phyloP scores from a whole-genome alignment of 1,284 basidiomycete genomes.

The Trametes polyzona region DNA sequence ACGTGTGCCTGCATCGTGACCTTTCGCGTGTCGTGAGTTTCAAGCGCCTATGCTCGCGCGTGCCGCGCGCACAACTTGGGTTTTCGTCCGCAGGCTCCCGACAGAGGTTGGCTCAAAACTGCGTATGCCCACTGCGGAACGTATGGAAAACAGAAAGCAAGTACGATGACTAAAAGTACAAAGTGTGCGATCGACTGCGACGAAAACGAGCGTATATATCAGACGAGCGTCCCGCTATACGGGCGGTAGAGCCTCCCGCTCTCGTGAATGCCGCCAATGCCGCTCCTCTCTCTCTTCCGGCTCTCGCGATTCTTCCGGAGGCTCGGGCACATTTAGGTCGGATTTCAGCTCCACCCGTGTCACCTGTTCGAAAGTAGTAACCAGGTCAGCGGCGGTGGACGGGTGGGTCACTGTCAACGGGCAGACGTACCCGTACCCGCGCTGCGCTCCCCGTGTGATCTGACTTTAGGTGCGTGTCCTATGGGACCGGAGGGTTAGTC shows the following conservation, averaged over 20 bases:
- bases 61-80: too few relatives aligned
- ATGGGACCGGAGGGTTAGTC: not conserved
- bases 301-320: not conserved
- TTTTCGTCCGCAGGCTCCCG: too few relatives aligned
- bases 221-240: conserved; percentile 4
- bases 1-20: conserved; percentile 2
- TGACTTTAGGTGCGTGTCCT: conserved; percentile 6
- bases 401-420: not conserved
- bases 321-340: not conserved
- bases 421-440: conserved; percentile 5
- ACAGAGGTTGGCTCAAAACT: too few relatives aligned
- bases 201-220: not conserved
- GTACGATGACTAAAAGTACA: conserved; percentile 1
- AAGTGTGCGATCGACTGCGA: not conserved
- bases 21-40: not conserved
- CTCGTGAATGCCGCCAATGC: not conserved
- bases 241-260: not conserved
- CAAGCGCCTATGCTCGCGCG: too few relatives aligned
- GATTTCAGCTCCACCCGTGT: not conserved
- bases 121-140: not conserved
- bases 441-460: conserved; percentile 3
- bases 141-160: not conserved
- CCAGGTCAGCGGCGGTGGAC: not conserved
- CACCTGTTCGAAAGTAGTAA: not conserved
- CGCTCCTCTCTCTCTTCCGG: not conserved